Base-by-base conservation (phyloP, 2,329 filamentous ascomycete species). In the Nemania diffusa region DNA sequence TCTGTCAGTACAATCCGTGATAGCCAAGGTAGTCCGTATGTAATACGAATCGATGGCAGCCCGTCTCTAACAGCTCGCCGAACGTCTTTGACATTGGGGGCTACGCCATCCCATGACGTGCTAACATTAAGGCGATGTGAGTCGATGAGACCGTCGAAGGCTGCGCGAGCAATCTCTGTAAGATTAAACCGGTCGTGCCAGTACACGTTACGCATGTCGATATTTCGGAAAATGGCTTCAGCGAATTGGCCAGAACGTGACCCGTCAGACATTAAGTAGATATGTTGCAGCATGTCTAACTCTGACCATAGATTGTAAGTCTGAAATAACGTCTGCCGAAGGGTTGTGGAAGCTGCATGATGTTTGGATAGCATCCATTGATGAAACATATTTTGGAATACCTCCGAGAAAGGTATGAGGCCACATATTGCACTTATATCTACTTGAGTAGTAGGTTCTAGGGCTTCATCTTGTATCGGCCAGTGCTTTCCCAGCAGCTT, bases 151-250 rank as follows among this genome's bases (percentile, higher is more conserved):
- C 79, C 72, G 1, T 87, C 84, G 76, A 93, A 94, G 0, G 91
- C 89, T 63, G 90, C 90, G 65, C 93, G 91, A 0, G 91, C 90
- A 1, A 93, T 80, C 71, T 94, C 92, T 0, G 92, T 96, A 29
- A 97, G 82, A 0, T 91, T 85, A 74, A 95, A 97, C 22, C 90
- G 88, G 77, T 97, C 93, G 68, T 91, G 90, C 94, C 94, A 97
- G 40, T 81, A 81, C 5, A 75, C 78, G 75, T 81, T 84, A 17
- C 85, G 73, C 1, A 81, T 83, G 71, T 96, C 92, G 51, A 97
- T 85, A 56, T 91, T 89, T 62, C 90, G 87, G 75, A 97, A 97
- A 1, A 97, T 78, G 13, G 86, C 86, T 27, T 85, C 84, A 13
- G 91, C 87, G 72, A 97, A 90, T 0, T 81, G 79, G 53, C 91